Evolutionary conservation across 495 filamentous ascomycete species (phyloP), one percentile per base, ranked within the genome.

Genomic region (Pyrenula massariospora): DNA sequence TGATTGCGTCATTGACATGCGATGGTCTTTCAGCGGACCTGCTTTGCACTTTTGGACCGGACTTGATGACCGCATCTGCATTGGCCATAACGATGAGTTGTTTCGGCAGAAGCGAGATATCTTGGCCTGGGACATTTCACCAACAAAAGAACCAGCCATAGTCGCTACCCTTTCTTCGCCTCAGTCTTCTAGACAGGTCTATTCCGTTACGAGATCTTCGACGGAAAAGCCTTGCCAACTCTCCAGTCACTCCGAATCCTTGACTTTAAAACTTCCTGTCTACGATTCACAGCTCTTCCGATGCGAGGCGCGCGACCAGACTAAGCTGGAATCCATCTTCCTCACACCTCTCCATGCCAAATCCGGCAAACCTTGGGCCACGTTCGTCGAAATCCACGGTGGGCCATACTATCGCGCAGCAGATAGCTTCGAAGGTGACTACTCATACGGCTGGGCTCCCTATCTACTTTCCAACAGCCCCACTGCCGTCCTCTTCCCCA

Each of bases 311-410:
- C 31, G 31, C 31, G 31, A 42, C 31, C 8, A 15, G 8, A 42
- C 31, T 15, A 5, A 15, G 15, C 15, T 42, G 15, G 31, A 42
- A 42, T 42, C 31, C 15, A 42, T 42, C 8, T 42, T 42, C 31
- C 31, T 42, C 31, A 8, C 31, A 8, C 31, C 31, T 42, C 31
- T 42, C 31, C 31, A 42, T 15, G 15, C 31, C 15, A 42, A 42
- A 42, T 5, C 31, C 31, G 5, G 8, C 8, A 42, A 42, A 42
- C 57, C 61, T 8, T 51, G 52, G 15, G 62, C 65, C n/a, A 65
- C 65, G 15, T 47, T 66, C 21, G 60, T 68, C 25, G 48, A 60
- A 24, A 50, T 62, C 24, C 65, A 68, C 55, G 65, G 65, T 47
- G 65, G 65, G 2, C 64, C 65, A 10, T 59, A 63, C 53, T 19